Base-by-base conservation (phyloP, 768 basidiomycete genomes). In the Pisolithus tinctorius region DNA sequence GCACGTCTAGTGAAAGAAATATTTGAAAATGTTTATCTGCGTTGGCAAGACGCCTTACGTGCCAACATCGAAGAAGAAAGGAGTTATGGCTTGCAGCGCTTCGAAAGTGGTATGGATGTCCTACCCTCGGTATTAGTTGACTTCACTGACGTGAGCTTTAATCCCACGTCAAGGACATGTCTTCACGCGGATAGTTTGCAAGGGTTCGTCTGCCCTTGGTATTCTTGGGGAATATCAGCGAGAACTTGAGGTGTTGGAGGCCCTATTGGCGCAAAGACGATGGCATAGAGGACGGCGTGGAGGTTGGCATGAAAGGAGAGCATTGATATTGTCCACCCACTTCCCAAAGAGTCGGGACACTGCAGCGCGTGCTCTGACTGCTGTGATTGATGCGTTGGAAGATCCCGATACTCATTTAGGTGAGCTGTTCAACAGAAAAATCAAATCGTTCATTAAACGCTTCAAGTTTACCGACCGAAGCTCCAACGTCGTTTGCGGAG, bases 241-340 rank as follows among this genome's bases (percentile, higher is more conserved):
- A 20, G 93, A 97, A 63, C 68, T 85, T 16, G 70, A 75, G 16
- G 70, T 91, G 8, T 69, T 96, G 0, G 74, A 83, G 17, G 69
- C 71, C 1, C 70, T 99, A 20, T 71, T 98, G 6, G 69, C 64
- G 4, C 95, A 99, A 61, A 74, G 69, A 11, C 70, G 79, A 39
- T 99, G 93, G 89, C 76, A 85, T 34, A 77, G 84, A 38, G 89
- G 92, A 1, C 84, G 82, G 50, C 75, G 96, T 52, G 93, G 88
- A 45, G 77, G 73, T 45, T 94, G 93, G 89, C 84, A 97, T 63
- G 90, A 93, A 31, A 81, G 94, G 13, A 76, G 86, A 5, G 91
- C 90, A 3, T 69, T 95, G 7, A 70, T 97, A 23, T 73, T 86
- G 39, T 88, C 81, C 63, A 80, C 69, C 23, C 81, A 96, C 63